Evolutionary conservation across 2,329 filamentous ascomycete species (phyloP), one percentile per base, ranked within the genome.

Genomic region (Metarhizium brunneum): DNA sequence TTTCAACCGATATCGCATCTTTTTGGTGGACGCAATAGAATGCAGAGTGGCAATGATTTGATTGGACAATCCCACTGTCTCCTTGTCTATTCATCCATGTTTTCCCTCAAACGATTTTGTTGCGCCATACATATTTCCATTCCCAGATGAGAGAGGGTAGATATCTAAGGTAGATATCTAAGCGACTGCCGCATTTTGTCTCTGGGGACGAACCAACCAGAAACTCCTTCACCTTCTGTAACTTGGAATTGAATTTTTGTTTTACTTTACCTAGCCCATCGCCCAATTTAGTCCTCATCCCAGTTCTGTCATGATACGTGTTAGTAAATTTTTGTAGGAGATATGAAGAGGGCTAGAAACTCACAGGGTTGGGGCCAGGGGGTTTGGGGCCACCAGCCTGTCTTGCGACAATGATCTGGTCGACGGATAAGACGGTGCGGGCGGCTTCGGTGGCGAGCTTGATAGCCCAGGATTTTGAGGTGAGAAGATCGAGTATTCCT

Each of bases 341-440:
- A 52, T 45, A 25, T 2, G 42, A 18, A 20, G 13, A 30, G 10
- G 30, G 20, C 25, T 18, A 20, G n/a, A 20, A 54, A 72, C 77
- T 67, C 68, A 80, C 77, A 49, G 92, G 87, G 75, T 96, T 96
- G 63, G 91, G 94, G 50, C 88, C 92, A 35, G 94, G 94, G 56
- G 92, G 92, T 81, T 99, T 99, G 25, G 95, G 94, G 42, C 94
- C 94, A 68, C 94, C 94, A 50, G 95, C 94, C 76, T 97, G 94
- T 75, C 92, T 85, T 60, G 95, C 92, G 56, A 99, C 94, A 69
- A 99, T 99, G 68, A 99, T 99, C 76, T 99, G 95, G 73, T 99
- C 94, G 43, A 99, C 94, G 50, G 91, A 95, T 61, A 99, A 78
- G 35, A 99, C 88, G 50, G 94, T 99, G 66, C 94, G 83, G 54